Evolutionary conservation across 345 rosid genomes (phyloP).

Genomic region (Excoecaria cochinchinensis): DNA sequence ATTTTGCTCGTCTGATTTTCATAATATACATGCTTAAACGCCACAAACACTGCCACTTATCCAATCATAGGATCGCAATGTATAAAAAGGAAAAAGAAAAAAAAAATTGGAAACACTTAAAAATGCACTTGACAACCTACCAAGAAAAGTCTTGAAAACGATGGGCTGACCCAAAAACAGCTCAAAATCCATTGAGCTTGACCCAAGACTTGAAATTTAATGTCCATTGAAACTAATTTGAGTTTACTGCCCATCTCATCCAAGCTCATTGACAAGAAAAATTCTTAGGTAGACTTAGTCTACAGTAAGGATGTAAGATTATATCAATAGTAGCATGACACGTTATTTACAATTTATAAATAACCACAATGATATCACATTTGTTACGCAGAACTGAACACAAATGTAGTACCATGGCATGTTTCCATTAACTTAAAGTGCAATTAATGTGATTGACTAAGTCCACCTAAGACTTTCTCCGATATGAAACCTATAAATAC

Average conservation of each 20-base stretch:
- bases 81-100: neutral
- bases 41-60: neutral
- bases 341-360: too few species aligned
- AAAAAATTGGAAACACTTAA: neutral
- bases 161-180: neutral
- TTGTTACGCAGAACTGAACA: neutral
- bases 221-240: neutral
- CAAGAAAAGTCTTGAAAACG: neutral
- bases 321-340: too few species aligned
- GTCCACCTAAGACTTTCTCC: neutral
- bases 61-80: neutral
- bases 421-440: neutral
- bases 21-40: neutral
- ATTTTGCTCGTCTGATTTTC: neutral
- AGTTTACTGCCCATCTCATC: neutral
- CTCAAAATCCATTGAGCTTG: neutral
- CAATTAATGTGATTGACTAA: neutral
- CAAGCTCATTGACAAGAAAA: neutral
- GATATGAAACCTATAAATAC: neutral
- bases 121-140: neutral
- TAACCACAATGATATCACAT: neutral
- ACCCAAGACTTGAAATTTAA: neutral
- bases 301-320: too few species aligned
- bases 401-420: neutral
- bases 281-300: too few species aligned